phyloP scores from a whole-genome alignment of 352 stramenopile genomes.

The Phytophthora ohioensis region DNA sequence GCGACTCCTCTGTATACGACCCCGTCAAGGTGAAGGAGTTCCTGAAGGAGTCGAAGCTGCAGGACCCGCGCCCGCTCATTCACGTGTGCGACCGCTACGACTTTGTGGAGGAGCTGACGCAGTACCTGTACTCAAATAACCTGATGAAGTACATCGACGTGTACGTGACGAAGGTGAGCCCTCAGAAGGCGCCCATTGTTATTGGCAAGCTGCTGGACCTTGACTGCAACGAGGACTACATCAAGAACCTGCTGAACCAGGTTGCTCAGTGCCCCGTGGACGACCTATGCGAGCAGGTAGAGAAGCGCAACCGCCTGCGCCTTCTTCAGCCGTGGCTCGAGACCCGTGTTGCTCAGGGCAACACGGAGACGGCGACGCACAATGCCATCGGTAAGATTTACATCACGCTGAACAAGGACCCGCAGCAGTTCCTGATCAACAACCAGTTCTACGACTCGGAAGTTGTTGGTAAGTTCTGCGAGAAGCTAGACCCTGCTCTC shows the following conservation, averaged over 20 bases:
- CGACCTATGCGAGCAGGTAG: constrained; percentile 98
- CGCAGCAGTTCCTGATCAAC: constrained; percentile 99
- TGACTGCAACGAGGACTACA: constrained; percentile 99
- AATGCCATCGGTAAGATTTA: constrained; percentile 99
- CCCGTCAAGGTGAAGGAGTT: constrained; percentile 99
- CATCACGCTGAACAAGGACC: constrained; percentile 99
- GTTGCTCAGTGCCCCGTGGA: constrained; percentile 96
- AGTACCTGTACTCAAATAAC: constrained; percentile 99
- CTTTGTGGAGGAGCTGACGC: constrained; percentile 99
- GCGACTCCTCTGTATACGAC: constrained; percentile 99
- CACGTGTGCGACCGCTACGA: constrained; percentile 99
- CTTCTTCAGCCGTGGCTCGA: constrained; percentile 99
- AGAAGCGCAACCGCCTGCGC: constrained; percentile 99
- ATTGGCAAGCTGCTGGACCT: constrained; percentile 99
- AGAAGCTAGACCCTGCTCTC: constrained; percentile 99
- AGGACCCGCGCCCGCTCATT: constrained; percentile 98
- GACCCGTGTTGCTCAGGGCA: constrained; percentile 98
- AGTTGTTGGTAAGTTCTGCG: constrained; percentile 99
- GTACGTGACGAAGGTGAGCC: constrained; percentile 98
- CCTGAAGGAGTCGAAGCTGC: constrained; percentile 99
- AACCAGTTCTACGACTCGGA: constrained; percentile 99
- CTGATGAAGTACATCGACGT: constrained; percentile 99
- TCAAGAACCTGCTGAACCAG: constrained; percentile 99
- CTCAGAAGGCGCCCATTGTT: constrained; percentile 98
- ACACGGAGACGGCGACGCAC: constrained; percentile 98